A percentile compares a stretch with the other conserved stretches of the same genome.
phyloP scores from a whole-genome alignment of 768 basidiomycete genomes.

The Lentinula lateritia region DNA sequence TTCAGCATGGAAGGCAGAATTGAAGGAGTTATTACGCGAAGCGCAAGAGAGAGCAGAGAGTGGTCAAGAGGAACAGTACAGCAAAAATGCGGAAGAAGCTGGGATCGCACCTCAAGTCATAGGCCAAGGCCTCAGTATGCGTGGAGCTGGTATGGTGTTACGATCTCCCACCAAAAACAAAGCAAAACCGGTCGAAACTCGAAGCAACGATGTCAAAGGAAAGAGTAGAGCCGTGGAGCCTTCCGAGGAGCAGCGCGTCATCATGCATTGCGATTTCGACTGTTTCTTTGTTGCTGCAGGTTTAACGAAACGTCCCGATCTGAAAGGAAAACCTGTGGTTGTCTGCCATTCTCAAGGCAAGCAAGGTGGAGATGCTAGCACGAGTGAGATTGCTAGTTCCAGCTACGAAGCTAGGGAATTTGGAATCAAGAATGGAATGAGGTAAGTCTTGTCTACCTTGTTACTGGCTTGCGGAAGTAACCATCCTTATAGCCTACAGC shows the following conservation, averaged over 20 bases:
- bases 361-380: constrained; percentile 70
- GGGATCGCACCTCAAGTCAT: constrained; percentile 11
- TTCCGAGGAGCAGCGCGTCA: constrained; percentile 49
- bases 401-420: constrained; percentile 90
- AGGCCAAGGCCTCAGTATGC: constrained; percentile 39
- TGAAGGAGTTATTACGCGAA: constrained; percentile 71
- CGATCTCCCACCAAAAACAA: constrained; percentile 36
- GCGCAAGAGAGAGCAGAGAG: constrained; percentile 70
- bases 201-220: constrained; percentile 41
- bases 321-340: constrained; percentile 84
- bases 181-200: constrained; percentile 26
- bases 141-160: constrained; percentile 42
- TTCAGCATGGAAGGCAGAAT: constrained; percentile 88
- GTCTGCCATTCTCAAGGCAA: constrained; percentile 91
- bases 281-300: constrained; percentile 97
- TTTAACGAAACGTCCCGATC: constrained; percentile 68
- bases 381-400: constrained; percentile 91
- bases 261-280: constrained; percentile 95
- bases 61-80: constrained; percentile 12
- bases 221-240: constrained; percentile 41
- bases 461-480: background rate
- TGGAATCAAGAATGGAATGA: constrained; percentile 94
- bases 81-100: constrained; percentile 27
- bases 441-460: constrained; percentile 37
- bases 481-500: constrained; percentile 53